Conservation (phyloP, 129 eudicot species). For the Oenanthe sinensis region DNA sequence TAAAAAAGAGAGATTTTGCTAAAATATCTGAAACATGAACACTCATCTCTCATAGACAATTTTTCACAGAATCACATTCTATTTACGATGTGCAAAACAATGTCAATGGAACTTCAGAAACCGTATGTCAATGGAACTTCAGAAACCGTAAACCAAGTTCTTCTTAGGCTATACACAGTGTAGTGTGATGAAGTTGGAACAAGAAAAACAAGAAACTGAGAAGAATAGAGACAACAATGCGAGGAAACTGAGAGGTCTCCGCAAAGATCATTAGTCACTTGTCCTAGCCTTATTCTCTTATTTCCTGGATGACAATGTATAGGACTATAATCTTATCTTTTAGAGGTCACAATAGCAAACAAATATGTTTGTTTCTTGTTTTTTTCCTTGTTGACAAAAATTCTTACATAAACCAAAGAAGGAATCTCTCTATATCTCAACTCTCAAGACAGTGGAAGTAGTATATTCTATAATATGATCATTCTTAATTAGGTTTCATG, state of each 20-base stretch:
- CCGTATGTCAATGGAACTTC: slow-evolving; percentile 23
- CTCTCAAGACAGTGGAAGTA: too few species aligned
- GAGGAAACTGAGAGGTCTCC: background rate
- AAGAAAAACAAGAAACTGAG: background rate
- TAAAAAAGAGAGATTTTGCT: background rate
- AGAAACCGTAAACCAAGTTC: background rate
- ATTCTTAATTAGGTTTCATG: too few species aligned
- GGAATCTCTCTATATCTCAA: too few species aligned
- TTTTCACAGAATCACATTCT: background rate
- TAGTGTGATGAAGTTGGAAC: background rate
- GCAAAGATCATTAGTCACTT: background rate
- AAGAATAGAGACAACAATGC: too few species aligned
- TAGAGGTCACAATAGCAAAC: background rate
- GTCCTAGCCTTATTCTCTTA: background rate
- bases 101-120: too few species aligned
- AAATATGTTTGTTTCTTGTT: too few species aligned
- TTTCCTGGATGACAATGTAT: too few species aligned
- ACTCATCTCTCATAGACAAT: background rate
- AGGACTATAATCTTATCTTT: too few species aligned
- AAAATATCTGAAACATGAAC: background rate
- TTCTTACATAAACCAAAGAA: too few species aligned
- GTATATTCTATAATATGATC: too few species aligned
- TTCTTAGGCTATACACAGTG: background rate
- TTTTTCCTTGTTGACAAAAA: too few species aligned
- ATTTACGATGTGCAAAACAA: background rate